Evolutionary conservation across 2,329 filamentous ascomycete species (phyloP).

Genomic region (Fusarium humuli): DNA sequence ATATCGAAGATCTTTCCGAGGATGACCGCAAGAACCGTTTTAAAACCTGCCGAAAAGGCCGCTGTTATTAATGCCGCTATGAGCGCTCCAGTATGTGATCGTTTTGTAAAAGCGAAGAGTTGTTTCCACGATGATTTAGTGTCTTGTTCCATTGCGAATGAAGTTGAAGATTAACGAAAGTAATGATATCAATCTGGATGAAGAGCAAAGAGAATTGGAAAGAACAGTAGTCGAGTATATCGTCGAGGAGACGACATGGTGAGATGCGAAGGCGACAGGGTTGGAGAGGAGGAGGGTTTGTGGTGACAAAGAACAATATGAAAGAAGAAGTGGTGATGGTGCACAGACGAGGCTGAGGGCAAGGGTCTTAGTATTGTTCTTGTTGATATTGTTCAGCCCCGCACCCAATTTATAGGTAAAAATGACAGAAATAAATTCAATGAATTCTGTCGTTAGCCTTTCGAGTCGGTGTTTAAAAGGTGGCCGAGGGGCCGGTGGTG

Average conservation of each 20-base stretch:
- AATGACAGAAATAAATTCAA: not conserved
- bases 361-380: slow-evolving; percentile 38
- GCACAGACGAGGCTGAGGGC: slow-evolving; percentile 31
- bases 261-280: not conserved
- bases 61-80: slow-evolving; percentile 67
- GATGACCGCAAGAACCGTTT: slow-evolving; percentile 75
- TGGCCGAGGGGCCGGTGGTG: slow-evolving; percentile 1
- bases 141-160: slow-evolving; percentile 32
- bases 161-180: not conserved
- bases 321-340: slow-evolving; percentile 14
- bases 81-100: slow-evolving; percentile 67
- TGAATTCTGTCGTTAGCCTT: not conserved
- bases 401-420: not conserved
- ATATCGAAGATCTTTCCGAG: slow-evolving; percentile 80
- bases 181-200: not conserved
- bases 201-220: not conserved
- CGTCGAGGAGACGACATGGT: not conserved
- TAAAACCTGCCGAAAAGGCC: slow-evolving; percentile 68
- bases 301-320: slow-evolving; percentile 42
- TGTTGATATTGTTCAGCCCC: slow-evolving; percentile 33
- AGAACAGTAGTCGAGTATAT: not conserved
- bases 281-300: not conserved
- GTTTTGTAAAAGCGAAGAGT: slow-evolving; percentile 80
- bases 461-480: not conserved
- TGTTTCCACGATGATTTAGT: slow-evolving; percentile 51